Percentiles rank a stretch among this genome's conserved stretches.
phyloP scores from a whole-genome alignment of 495 filamentous ascomycete genomes.

The Neurospora sp. region DNA sequence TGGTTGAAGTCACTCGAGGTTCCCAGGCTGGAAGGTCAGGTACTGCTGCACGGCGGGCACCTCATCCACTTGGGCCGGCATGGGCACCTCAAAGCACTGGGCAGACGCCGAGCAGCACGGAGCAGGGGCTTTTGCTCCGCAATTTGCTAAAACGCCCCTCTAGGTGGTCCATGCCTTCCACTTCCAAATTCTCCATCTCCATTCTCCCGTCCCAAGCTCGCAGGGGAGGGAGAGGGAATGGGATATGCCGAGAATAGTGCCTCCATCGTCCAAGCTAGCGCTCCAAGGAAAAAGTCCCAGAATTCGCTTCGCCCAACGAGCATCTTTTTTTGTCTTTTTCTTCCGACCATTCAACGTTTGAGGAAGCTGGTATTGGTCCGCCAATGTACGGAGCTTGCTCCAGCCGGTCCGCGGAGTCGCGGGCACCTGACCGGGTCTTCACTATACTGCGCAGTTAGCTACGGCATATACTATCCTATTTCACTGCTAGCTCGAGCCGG shows the following conservation, averaged over 20 bases:
- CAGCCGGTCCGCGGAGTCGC: neutral
- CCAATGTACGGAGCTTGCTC: neutral
- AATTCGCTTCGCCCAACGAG: neutral
- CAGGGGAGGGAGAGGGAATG: neutral
- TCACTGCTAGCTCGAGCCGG: neutral
- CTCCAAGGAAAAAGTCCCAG: neutral
- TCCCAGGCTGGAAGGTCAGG: neutral
- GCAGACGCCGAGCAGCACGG: neutral
- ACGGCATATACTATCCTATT: neutral
- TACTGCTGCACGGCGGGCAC: neutral
- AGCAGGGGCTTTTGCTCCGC: slow-evolving; percentile 9
- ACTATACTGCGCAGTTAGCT: neutral
- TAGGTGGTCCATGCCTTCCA: neutral
- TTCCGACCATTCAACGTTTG: neutral
- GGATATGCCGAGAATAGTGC: neutral
- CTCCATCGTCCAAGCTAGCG: neutral
- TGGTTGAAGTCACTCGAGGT: neutral
- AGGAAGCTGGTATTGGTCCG: neutral
- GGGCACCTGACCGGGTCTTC: neutral
- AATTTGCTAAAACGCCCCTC: neutral
- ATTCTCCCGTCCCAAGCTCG: neutral
- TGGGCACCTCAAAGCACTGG: neutral
- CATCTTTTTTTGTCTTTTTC: neutral
- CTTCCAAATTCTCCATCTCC: neutral
- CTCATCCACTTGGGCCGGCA: neutral